Evolutionary conservation across 164 flowering plant species (phyloP), one percentile per base, ranked within the genome.

Genomic region (Piper betle): DNA sequence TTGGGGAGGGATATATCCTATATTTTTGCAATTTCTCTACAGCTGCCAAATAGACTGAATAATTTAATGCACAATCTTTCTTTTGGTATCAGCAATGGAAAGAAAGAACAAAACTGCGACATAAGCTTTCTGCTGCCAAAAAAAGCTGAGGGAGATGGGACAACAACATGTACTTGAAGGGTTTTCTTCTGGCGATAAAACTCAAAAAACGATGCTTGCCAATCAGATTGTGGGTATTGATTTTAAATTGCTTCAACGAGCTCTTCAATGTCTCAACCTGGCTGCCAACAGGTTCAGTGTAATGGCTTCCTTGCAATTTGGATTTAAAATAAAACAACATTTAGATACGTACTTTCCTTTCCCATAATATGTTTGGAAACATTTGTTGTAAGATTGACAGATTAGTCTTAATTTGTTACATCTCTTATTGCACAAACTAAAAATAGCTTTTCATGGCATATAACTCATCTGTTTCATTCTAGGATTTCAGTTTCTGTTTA

Each of bases 81-180:
- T 20, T 12, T 55, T 39, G 59, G 62, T 67, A 65, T 59, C 79
- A 92, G 98, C 96, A 85, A 65, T 92, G 98, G 98, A 85, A 80
- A 71, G 82, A 92, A 65, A 81, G 86, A 63, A 87, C 80, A 70
- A 87, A 79, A 74, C 71, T 77, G 52, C 85, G 83, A 59, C 78
- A 77, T 65, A 85, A 80, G 53, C 76, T 92, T 50, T 77, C 81
- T 63, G 79, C 80, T 40, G 91, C 90, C 43, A 92, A 92, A 71
- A 89, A 85, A 86, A 83, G 72, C 77, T 92, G 12, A 52, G 58
- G 77, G 93, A 84, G 72, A 67, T 92, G 81, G 88, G 82, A 62
- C 98, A 89, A 64, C 64, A 84, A 53, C 96, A 89, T 76, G 75
- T 92, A 37, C 82, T 92, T 71, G 68, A 89, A 71, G 98, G 98